These are phyloP conservation scores for Licmophora abbreviata DNA, from an alignment of 108 stramenopile species.

Conservation along the genomic window DNA sequence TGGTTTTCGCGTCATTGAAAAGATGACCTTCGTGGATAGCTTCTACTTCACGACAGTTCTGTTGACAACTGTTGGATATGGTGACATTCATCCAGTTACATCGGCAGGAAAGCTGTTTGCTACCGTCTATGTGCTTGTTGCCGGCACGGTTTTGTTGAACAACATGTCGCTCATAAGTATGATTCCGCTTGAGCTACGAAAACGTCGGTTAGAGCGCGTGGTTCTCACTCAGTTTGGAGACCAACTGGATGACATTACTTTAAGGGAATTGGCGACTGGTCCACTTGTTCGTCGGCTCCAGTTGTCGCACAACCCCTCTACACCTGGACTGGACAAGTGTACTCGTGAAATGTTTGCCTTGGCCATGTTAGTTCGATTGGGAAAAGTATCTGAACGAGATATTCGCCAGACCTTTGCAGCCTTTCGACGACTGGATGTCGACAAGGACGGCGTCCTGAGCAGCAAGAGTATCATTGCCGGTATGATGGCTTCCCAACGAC, in stretches of 20 bases:
- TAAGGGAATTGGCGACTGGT: conserved; percentile 81
- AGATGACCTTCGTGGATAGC: conserved; percentile 39
- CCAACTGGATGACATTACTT: conserved; percentile 67
- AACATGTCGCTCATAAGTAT: conserved; percentile 87
- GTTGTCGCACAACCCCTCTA: conserved; percentile 40
- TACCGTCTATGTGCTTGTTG: conserved; percentile 62
- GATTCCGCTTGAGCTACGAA: conserved; percentile 83
- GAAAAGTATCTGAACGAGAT: conserved; percentile 77
- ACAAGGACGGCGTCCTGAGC: conserved; percentile 62
- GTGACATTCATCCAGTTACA: conserved; percentile 78
- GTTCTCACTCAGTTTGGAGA: conserved; percentile 73
- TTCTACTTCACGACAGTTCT: conserved; percentile 75
- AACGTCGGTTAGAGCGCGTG: conserved; percentile 70
- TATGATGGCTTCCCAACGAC: too few species aligned
- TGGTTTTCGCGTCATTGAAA: conserved; percentile 81
- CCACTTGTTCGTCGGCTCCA: conserved; percentile 69
- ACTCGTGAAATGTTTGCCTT: conserved; percentile 88
- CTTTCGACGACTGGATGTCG: conserved; percentile 67
- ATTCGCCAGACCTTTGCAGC: conserved; percentile 77
- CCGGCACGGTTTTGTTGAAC: conserved; percentile 72
- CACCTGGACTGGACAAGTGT: conserved; percentile 74
- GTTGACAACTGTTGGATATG: conserved; percentile 50
- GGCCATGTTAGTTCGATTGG: conserved; percentile 86
- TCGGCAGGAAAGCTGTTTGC: conserved; percentile 61
- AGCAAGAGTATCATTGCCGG: conserved; percentile 43